Base-by-base conservation (phyloP, 306 rosid genomes). In the Leucaena leucocephala region DNA sequence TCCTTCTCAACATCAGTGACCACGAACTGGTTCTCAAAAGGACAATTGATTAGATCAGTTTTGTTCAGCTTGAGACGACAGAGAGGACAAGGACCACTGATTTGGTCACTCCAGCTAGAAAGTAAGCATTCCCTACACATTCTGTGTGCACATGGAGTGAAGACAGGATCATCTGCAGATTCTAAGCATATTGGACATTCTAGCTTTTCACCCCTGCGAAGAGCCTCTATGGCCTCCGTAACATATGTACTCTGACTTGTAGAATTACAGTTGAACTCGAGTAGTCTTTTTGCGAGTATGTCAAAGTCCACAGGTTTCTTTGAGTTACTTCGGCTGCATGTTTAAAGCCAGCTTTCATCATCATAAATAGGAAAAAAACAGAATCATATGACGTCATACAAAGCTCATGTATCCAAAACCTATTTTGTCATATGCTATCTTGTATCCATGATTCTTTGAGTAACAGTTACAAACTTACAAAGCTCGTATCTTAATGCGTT, bases 171-270 rank as follows among this genome's bases (percentile, higher is more conserved):
- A 66, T 94, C 98, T 9, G 96, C 96, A 34, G 88, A 88, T 82
- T 94, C 98, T 93, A 94, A 46, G 68, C 98, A 90, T 78, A 94
- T 87, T 49, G 97, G 87, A 73, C 98, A 90, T 78, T 94, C 94
- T 2, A 70, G 78, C 42, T 50, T 83, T 79, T 90, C 92, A 45
- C 93, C 94, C 38, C 72, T 82, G 67, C 86, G 87, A 69, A 94
- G 85, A 50, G 73, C 71, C 19, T 87, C 94, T 16, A 92, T 87
- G 71, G 88, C 98, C 81, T 88, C 91, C 50, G 86, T 91, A 17
- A 92, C 70, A 70, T 86, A 92, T 39, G 90, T 91, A 80, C 63
- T 78, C 76, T 69, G 80, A 2, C 82, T 68, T 59, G 84, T 38
- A 42, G 85, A 45, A 40, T 65, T 71, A 22, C 78, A 13, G 42